Conservation (phyloP, 108 stramenopile genomes). For the Phaeodactylum tricornutum region DNA sequence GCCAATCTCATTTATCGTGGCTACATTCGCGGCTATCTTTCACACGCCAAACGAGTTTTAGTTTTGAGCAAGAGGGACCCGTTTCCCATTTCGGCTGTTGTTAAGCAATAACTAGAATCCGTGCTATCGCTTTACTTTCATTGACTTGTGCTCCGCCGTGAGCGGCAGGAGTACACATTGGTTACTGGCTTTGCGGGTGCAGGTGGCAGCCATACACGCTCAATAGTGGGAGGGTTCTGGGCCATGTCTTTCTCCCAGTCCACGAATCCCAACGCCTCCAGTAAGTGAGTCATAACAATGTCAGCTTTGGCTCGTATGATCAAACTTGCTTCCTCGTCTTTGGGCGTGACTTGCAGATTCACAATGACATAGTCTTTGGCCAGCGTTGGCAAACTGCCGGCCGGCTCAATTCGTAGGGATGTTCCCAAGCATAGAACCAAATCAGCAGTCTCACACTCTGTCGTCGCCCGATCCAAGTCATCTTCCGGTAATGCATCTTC, state of each 20-base stretch:
- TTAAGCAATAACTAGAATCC: conserved; percentile 8
- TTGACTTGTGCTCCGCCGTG: too few species aligned
- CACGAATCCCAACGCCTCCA: conserved; percentile 19
- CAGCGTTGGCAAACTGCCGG: conserved; percentile 50
- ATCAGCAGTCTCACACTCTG: conserved; percentile 60
- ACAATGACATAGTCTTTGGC: conserved; percentile 71
- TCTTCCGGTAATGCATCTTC: conserved; percentile 65
- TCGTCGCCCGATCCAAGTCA: conserved; percentile 46
- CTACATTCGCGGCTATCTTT: conserved; percentile 86
- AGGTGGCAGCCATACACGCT: too few species aligned
- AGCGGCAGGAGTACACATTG: too few species aligned
- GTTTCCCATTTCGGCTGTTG: conserved; percentile 78
- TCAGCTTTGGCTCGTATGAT: conserved; percentile 67
- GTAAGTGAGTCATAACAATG: conserved; percentile 62
- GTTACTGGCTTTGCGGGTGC: too few species aligned
- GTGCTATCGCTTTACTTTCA: too few species aligned
- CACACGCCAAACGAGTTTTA: conserved; percentile 83
- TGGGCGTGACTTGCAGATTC: conserved; percentile 80
- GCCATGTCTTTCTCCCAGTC: too few species aligned
- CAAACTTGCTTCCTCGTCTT: conserved; percentile 60
- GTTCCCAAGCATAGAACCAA: conserved; percentile 75
- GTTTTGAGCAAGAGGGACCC: conserved; percentile 91
- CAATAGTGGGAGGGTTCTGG: too few species aligned
- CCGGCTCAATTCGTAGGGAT: conserved; percentile 80
- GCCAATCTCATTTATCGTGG: conserved; percentile 91